These are phyloP conservation scores for Craspedostauros australis DNA, from an alignment of 108 stramenopile genomes.

Conservation along the genomic window DNA sequence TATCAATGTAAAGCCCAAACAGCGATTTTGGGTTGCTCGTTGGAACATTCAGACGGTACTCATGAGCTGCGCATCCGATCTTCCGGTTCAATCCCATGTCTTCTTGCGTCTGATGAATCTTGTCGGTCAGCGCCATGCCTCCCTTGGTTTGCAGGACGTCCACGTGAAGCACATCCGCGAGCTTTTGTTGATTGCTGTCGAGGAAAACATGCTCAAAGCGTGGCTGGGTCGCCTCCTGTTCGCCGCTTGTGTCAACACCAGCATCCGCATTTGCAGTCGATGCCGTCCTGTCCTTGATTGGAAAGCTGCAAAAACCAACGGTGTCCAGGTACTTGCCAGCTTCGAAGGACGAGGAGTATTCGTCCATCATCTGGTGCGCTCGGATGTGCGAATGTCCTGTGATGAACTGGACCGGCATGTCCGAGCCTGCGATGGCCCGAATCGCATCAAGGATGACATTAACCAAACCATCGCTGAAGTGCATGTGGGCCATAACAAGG, in stretches of 20 bases:
- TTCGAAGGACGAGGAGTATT: constrained; percentile 41
- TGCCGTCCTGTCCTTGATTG: background rate
- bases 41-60: constrained; percentile 18
- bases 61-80: constrained; percentile 43
- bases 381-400: constrained; percentile 70
- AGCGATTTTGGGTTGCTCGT: constrained; percentile 20
- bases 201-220: constrained; percentile 48
- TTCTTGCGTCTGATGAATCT: constrained; percentile 37
- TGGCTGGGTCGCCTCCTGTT: background rate
- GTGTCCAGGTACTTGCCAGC: constrained; percentile 77
- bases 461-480: constrained; percentile 53
- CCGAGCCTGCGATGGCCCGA: constrained; percentile 21
- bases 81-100: constrained; percentile 31
- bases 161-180: constrained; percentile 19
- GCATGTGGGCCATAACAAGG: constrained; percentile 74
- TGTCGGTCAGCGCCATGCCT: constrained; percentile 33
- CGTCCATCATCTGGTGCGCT: constrained; percentile 35
- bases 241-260: background rate
- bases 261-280: background rate
- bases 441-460: constrained; percentile 36
- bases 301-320: constrained; percentile 59
- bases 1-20: constrained; percentile 27
- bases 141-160: constrained; percentile 29
- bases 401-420: constrained; percentile 64
- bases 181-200: constrained; percentile 33